phyloP scores from a whole-genome alignment of 805 yeast genomes.

The Grigorovia transvaalensis region DNA sequence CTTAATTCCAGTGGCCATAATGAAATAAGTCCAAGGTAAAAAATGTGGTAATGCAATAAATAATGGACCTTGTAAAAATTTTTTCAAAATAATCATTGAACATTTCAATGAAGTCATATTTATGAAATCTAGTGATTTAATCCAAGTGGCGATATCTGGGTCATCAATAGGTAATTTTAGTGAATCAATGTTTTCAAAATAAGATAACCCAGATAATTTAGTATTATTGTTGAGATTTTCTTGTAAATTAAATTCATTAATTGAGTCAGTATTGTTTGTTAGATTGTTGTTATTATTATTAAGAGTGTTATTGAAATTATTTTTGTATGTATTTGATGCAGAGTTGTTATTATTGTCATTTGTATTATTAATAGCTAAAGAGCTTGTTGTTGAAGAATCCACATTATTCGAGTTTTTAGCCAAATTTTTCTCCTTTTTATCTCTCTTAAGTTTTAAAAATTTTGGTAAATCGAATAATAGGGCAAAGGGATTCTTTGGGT shows the following conservation, averaged over 20 bases:
- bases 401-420: constrained; percentile 10
- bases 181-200: constrained; percentile 22
- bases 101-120: constrained; percentile 59
- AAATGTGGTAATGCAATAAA: constrained; percentile 62
- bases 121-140: constrained; percentile 41
- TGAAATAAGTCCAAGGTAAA: constrained; percentile 66
- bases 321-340: neutral
- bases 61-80: constrained; percentile 58
- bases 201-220: constrained; percentile 6
- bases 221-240: neutral
- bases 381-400: neutral
- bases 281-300: neutral
- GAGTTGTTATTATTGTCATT: neutral
- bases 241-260: neutral
- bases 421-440: constrained; percentile 54
- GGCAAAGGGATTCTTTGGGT: constrained; percentile 66
- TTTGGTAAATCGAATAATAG: constrained; percentile 62
- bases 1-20: constrained; percentile 53
- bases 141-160: constrained; percentile 37
- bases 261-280: neutral
- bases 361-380: neutral
- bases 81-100: constrained; percentile 55
- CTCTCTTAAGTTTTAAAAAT: constrained; percentile 60
- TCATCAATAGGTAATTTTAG: constrained; percentile 15
- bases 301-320: neutral